These are phyloP conservation scores for Fomitopsis pulvina DNA, from an alignment of 768 basidiomycete genomes.

Conservation along the genomic window DNA sequence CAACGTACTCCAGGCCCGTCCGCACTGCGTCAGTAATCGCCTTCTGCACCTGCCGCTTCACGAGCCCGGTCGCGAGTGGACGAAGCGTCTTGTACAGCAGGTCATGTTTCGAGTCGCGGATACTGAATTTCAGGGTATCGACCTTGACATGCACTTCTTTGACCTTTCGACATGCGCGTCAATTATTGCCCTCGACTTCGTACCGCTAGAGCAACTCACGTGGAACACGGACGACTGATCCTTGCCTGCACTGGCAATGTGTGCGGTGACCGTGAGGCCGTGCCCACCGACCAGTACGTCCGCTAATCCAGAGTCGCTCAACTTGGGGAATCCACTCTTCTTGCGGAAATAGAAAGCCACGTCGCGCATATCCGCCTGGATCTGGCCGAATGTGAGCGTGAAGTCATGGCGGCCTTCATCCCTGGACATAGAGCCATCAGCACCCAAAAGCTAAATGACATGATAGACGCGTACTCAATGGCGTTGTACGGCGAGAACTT, in stretches of 20 bases:
- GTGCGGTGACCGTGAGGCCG: conserved; percentile 66
- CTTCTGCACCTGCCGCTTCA: conserved; percentile 70
- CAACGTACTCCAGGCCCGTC: conserved; percentile 81
- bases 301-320: conserved; percentile 77
- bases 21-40: conserved; percentile 61
- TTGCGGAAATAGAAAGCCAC: conserved; percentile 87
- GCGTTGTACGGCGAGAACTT: conserved; percentile 78
- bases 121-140: conserved; percentile 81
- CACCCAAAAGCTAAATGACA: background rate
- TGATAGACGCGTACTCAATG: conserved; percentile 15
- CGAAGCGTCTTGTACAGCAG: conserved; percentile 79
- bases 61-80: conserved; percentile 71
- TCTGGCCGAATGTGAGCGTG: conserved; percentile 70
- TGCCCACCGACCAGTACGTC: conserved; percentile 82
- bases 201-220: background rate
- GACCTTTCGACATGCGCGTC: conserved; percentile 32
- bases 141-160: conserved; percentile 72
- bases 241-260: conserved; percentile 52
- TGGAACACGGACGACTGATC: conserved; percentile 64
- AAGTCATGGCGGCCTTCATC: conserved; percentile 70
- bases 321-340: conserved; percentile 77
- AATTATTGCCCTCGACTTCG: background rate
- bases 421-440: conserved; percentile 16
- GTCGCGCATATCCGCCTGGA: conserved; percentile 92
- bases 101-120: conserved; percentile 90